These are phyloP conservation scores for Quercus gilva DNA, from an alignment of 306 rosid genomes.

Conservation along the genomic window DNA sequence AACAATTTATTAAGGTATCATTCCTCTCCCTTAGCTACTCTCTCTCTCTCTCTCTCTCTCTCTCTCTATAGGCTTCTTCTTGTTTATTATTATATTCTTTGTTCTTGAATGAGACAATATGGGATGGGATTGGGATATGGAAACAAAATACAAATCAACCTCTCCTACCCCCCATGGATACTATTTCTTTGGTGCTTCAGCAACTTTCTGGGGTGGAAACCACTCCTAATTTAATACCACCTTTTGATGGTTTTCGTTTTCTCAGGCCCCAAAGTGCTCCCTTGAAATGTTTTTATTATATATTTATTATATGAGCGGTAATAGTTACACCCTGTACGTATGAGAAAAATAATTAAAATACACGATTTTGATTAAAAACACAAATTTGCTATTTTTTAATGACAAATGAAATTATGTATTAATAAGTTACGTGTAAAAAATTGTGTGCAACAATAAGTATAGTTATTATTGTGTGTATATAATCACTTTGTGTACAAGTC, in stretches of 20 bases:
- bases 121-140: conserved; percentile 19
- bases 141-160: conserved; percentile 1
- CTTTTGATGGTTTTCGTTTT: conserved; percentile 3
- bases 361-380: too few species aligned
- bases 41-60: not conserved
- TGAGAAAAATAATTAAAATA: too few species aligned
- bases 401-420: too few species aligned
- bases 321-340: too few species aligned
- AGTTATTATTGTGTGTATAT: not conserved
- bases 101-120: conserved; percentile 18
- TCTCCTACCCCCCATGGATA: conserved; percentile 23
- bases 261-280: not conserved
- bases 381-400: too few species aligned
- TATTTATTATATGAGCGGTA: too few species aligned
- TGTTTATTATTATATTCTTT: not conserved
- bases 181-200: conserved; percentile 13
- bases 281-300: not conserved
- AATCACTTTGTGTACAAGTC: not conserved
- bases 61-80: not conserved
- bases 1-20: not conserved
- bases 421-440: too few species aligned
- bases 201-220: conserved; percentile 29
- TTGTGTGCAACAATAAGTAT: too few species aligned
- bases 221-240: conserved; percentile 24
- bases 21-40: not conserved